phyloP scores from a whole-genome alignment of 2,329 filamentous ascomycete species.

The Neoarthrinium moseri region DNA sequence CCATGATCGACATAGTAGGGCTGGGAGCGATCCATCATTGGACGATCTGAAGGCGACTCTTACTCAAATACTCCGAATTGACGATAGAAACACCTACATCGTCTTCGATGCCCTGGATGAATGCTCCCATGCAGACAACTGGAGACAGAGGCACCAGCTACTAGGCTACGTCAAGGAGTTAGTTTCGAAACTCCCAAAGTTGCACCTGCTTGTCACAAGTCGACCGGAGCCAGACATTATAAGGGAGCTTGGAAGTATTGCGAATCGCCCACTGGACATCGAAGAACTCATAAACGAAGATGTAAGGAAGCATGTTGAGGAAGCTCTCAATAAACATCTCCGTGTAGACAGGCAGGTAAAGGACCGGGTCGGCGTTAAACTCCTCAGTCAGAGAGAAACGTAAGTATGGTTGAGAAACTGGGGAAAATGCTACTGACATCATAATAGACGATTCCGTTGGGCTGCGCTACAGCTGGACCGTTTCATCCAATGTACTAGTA shows the following conservation, averaged over 20 bases:
- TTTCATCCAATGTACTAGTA: background rate
- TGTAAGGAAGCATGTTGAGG: background rate
- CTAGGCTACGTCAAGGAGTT: background rate
- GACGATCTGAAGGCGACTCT: background rate
- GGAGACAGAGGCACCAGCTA: background rate
- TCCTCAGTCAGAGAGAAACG: background rate
- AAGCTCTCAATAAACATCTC: background rate
- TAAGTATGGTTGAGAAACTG: no score
- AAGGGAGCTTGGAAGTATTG: background rate
- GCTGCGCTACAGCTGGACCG: background rate
- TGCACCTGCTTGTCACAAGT: conserved; percentile 8
- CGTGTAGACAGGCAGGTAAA: background rate
- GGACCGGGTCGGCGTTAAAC: background rate
- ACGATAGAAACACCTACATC: background rate
- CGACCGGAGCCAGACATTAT: conserved; percentile 5
- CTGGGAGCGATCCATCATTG: background rate
- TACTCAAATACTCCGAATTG: no score
- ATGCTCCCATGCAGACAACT: background rate
- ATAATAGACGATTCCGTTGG: background rate
- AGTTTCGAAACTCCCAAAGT: background rate
- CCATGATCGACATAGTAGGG: background rate
- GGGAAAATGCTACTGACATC: background rate
- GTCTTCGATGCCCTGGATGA: conserved; percentile 2
- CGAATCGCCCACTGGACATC: background rate
- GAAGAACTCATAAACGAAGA: background rate